Evolutionary conservation across 2,329 filamentous ascomycete genomes (phyloP).

Genomic region (Lecanoromycetidae sp.): DNA sequence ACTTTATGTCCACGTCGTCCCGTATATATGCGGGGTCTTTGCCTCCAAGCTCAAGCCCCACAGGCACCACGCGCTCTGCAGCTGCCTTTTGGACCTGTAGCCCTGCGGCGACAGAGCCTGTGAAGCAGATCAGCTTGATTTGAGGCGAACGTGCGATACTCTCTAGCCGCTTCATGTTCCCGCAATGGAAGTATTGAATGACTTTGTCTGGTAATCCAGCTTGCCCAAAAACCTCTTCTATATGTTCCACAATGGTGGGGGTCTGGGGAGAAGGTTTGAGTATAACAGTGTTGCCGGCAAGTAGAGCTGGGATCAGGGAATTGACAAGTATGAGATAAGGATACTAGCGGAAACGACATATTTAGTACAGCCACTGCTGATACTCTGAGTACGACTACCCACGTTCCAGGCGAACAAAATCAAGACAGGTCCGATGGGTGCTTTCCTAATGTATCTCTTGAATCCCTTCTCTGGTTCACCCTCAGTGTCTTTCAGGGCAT

Average conservation of each 20-base stretch:
- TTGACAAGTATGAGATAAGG: conserved; percentile 91
- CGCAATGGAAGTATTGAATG: conserved; percentile 85
- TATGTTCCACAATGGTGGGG: conserved; percentile 78
- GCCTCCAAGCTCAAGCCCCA: conserved; percentile 83
- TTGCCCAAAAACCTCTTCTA: conserved; percentile 61
- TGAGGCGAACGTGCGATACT: conserved; percentile 63
- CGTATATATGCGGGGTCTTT: conserved; percentile 91
- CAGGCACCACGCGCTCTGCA: conserved; percentile 68
- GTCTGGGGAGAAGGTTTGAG: conserved; percentile 93
- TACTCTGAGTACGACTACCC: conserved; percentile 29
- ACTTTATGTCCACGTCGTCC: conserved; percentile 71
- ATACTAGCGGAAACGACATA: conserved; percentile 52
- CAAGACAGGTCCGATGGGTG: conserved; percentile 75
- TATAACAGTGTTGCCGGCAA: conserved; percentile 83
- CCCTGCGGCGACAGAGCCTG: conserved; percentile 79
- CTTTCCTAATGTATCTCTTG: conserved; percentile 78
- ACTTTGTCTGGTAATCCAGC: conserved; percentile 75
- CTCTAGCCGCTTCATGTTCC: conserved; percentile 65
- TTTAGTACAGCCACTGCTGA: background rate
- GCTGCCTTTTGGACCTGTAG: conserved; percentile 76
- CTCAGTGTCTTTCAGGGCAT: conserved; percentile 65
- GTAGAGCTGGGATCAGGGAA: conserved; percentile 78
- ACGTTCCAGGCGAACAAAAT: conserved; percentile 96
- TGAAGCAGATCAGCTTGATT: conserved; percentile 79
- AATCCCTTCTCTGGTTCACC: conserved; percentile 80